Conservation (phyloP, 495 filamentous ascomycete genomes). For the Aspergillus steynii region DNA sequence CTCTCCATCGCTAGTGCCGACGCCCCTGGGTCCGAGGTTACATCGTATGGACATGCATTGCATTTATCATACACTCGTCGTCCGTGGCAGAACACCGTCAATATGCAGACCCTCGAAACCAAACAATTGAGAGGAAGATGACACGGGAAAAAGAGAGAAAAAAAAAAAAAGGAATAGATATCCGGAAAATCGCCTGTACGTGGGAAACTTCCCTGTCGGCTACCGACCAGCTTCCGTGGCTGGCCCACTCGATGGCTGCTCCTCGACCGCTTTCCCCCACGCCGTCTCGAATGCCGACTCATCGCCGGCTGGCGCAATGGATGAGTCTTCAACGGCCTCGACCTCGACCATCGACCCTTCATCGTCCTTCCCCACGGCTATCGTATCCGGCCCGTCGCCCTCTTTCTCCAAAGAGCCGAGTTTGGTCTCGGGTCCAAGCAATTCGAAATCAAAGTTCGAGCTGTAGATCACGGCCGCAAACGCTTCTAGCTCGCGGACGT, state of each 20-base stretch:
- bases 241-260: slow-evolving; percentile 10
- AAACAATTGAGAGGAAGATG: background rate
- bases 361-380: slow-evolving; percentile 28
- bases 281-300: slow-evolving; percentile 43
- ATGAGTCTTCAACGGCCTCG: background rate
- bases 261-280: slow-evolving; percentile 46
- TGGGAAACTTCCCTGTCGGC: background rate
- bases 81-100: background rate
- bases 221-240: slow-evolving; percentile 3
- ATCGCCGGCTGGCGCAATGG: slow-evolving; percentile 2
- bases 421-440: slow-evolving; percentile 33
- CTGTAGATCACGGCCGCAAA: slow-evolving; percentile 95
- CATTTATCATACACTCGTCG: background rate
- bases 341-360: slow-evolving; percentile 14
- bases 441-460: slow-evolving; percentile 80
- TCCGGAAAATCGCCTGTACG: background rate
- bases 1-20: background rate
- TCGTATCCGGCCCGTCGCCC: slow-evolving; percentile 21
- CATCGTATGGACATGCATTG: background rate
- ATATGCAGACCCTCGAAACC: background rate
- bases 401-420: slow-evolving; percentile 13
- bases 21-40: background rate
- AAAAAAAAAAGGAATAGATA: background rate
- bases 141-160: background rate
- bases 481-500: slow-evolving; percentile 81